Conservation (phyloP, 1,284 basidiomycete genomes). For the Tremellales sp. region DNA sequence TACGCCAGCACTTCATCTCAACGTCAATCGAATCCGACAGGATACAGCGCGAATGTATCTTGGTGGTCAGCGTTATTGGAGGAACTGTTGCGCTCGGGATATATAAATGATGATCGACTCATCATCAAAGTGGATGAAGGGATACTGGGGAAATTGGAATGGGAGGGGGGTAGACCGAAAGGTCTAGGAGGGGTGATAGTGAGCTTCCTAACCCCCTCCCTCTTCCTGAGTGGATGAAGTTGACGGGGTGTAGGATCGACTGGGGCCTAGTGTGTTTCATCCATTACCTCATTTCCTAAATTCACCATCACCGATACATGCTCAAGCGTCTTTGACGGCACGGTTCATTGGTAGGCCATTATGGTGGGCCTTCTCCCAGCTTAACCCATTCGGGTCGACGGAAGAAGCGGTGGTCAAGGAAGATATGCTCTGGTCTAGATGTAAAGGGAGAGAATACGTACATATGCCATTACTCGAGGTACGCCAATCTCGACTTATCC, state of each 20-base stretch:
- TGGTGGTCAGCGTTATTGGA: conserved; percentile 81
- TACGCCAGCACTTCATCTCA: conserved; percentile 85
- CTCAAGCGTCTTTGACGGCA: conserved; percentile 64
- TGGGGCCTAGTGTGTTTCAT: conserved; percentile 47
- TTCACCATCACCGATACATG: conserved; percentile 61
- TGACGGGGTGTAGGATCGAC: conserved; percentile 18
- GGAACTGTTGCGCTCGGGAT: conserved; percentile 58
- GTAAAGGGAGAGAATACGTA: conserved; percentile 67
- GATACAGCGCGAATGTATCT: conserved; percentile 72
- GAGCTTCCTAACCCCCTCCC: conserved; percentile 49
- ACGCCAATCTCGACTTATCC: conserved; percentile 1
- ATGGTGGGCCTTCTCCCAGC: conserved; percentile 78
- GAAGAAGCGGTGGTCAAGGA: conserved; percentile 59
- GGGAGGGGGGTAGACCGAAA: conserved; percentile 58
- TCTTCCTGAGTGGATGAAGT: background rate
- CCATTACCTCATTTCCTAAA: conserved; percentile 59
- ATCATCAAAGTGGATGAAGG: conserved; percentile 61
- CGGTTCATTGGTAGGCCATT: conserved; percentile 71
- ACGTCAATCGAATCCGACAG: conserved; percentile 74
- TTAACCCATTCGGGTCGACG: conserved; percentile 57
- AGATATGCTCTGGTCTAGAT: conserved; percentile 60
- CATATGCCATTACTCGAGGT: conserved; percentile 53
- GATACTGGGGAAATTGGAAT: conserved; percentile 60
- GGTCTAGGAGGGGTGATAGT: conserved; percentile 77
- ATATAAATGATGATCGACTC: conserved; percentile 57